Conservation (phyloP, 140 eudicot species). For the Anethum foeniculum region DNA sequence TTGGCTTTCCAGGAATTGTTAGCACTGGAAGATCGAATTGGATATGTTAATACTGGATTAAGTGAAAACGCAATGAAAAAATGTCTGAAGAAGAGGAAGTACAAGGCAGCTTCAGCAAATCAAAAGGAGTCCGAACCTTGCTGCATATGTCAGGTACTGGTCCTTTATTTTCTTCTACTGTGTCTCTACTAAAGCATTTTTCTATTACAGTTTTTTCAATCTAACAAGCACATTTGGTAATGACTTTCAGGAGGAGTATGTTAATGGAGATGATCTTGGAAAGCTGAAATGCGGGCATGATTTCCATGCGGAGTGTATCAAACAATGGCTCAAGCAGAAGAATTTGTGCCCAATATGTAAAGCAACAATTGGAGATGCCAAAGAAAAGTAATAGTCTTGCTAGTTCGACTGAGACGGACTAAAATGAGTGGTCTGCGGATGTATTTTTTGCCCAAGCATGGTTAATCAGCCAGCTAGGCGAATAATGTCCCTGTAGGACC, state of each 20-base stretch:
- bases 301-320: constrained; percentile 62
- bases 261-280: constrained; percentile 60
- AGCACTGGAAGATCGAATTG: constrained; percentile 89
- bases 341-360: constrained; percentile 88
- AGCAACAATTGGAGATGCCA: constrained; percentile 43
- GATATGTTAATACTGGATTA: constrained; percentile 76
- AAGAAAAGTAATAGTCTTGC: constrained; percentile 28
- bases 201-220: background rate
- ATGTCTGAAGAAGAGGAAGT: constrained; percentile 41
- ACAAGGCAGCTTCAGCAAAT: constrained; percentile 4
- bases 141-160: constrained; percentile 60
- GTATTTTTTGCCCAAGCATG: background rate
- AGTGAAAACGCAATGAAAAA: constrained; percentile 52
- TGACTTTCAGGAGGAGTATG: constrained; percentile 62
- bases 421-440: constrained; percentile 19
- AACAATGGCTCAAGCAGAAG: constrained; percentile 80
- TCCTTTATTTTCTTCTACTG: background rate
- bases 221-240: background rate
- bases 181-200: background rate
- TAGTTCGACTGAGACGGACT: constrained; percentile 11
- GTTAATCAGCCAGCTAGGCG: constrained; percentile 3
- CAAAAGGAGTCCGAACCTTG: constrained; percentile 67
- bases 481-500: constrained; percentile 1
- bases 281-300: constrained; percentile 77
- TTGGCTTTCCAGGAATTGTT: constrained; percentile 55